Base-by-base conservation (phyloP, 1,284 basidiomycete species). In the Rhodofomes roseus region DNA sequence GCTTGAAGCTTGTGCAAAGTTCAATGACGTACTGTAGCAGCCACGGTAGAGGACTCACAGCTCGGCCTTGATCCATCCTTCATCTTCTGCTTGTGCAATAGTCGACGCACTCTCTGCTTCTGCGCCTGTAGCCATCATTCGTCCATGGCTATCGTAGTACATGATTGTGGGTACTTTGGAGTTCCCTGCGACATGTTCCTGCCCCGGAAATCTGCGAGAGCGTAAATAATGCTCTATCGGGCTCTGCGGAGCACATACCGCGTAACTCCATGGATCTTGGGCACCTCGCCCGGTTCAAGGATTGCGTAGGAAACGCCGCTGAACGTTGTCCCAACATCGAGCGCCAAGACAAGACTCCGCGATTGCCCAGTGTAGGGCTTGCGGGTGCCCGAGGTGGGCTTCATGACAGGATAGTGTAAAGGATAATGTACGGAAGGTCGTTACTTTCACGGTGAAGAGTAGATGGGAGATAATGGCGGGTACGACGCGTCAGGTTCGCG, bases 121-220 rank as follows among this genome's bases (percentile, higher is more conserved):
- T 58, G 89, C 89, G 18, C 89, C 90, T 20, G 86, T 87, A 50
- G 82, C 86, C 73, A 81, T 82, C 76, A 90, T 79, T 60, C 73
- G 76, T 12, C 88, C 88, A 51, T 77, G 67, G 62, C 73, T 75
- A 67, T 90, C 86, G 65, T 91, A 91, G 70, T 84, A 90, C 71
- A 90, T 79, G 27, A 89, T 72, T 25, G 89, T 85, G 48, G 90
- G 89, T 66, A 92, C 90, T 76, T 92, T 92, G 59, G 86, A 85
- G 71, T 90, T 90, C 52, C 90, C 89, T n/a, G 85, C 88, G 55
- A 89, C 86, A 78, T 91, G 86, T 73, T 91, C 89, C 73, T 92
- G 89, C 22, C 89, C 89, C 8, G 88, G 89, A 62, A 90, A 91
- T 63, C 89, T 90, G 61, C 55, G 14, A 31, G 34, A 56, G 39